These are phyloP conservation scores for Irpex sp. DNA, from an alignment of 1,284 basidiomycete genomes.

Conservation along the genomic window DNA sequence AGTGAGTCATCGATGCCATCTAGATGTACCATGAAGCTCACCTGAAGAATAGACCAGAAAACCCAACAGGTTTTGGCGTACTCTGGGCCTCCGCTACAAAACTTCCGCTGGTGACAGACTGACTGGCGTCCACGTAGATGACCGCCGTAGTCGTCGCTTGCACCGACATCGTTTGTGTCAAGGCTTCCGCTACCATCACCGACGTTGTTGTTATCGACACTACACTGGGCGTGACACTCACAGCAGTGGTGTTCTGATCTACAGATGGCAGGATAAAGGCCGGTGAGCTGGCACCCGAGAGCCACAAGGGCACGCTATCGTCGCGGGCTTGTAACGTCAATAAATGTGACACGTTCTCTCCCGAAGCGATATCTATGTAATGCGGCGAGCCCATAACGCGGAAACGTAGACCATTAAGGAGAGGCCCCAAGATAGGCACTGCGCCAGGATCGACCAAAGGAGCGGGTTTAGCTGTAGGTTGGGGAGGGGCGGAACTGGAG, in stretches of 20 bases:
- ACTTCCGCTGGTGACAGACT: neutral
- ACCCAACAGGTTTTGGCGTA: conserved; percentile 38
- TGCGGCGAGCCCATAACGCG: neutral
- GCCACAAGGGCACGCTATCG: neutral
- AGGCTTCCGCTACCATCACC: neutral
- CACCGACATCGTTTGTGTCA: conserved; percentile 19
- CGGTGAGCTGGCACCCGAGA: neutral
- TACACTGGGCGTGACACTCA: neutral
- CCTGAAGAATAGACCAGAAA: conserved; percentile 75
- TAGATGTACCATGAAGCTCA: conserved; percentile 24
- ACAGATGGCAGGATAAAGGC: neutral
- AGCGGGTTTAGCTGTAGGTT: neutral
- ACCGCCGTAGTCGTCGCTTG: conserved; percentile 18
- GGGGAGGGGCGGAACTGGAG: neutral
- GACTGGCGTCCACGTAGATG: conserved; percentile 9
- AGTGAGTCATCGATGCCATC: neutral
- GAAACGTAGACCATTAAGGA: conserved; percentile 3
- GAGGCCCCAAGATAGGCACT: conserved; percentile 3
- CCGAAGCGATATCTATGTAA: neutral
- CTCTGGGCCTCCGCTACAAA: neutral
- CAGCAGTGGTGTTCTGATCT: neutral
- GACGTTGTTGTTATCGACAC: conserved; percentile 13
- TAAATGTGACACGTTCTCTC: neutral
- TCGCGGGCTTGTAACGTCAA: neutral
- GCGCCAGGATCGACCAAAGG: neutral